Conservation (phyloP, 2,329 filamentous ascomycete genomes). For the Sordariomycetes sp. region DNA sequence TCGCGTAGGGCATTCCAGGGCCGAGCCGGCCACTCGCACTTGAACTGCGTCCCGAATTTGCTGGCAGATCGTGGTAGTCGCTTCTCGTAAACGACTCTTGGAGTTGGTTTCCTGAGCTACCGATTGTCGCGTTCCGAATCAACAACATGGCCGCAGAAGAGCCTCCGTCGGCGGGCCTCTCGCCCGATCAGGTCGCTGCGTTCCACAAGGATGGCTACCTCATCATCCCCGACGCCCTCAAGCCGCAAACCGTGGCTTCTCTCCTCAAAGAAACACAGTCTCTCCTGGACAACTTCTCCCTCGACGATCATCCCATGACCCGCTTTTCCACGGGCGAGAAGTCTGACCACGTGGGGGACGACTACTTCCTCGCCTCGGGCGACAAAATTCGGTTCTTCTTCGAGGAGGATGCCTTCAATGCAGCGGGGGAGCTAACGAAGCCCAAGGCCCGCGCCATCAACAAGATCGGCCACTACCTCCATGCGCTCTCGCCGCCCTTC, state of each 20-base stretch:
- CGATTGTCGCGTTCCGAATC: background rate
- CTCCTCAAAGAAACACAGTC: constrained; percentile 66
- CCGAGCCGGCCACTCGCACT: background rate
- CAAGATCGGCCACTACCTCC: constrained; percentile 73
- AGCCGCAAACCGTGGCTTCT: constrained; percentile 48
- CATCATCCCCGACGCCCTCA: constrained; percentile 69
- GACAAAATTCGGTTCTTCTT: constrained; percentile 97
- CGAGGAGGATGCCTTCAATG: constrained; percentile 81
- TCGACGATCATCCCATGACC: constrained; percentile 84
- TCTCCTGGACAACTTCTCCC: constrained; percentile 64
- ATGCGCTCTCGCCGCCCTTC: constrained; percentile 59
- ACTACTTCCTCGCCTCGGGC: constrained; percentile 83
- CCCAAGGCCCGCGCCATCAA: constrained; percentile 83
- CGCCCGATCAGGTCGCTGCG: constrained; percentile 55
- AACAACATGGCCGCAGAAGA: background rate
- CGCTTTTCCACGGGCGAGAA: constrained; percentile 78
- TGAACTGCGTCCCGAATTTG: background rate
- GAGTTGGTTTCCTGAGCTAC: background rate
- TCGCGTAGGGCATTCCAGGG: background rate
- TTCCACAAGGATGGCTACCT: constrained; percentile 86
- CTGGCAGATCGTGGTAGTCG: background rate
- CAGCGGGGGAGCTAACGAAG: constrained; percentile 53
- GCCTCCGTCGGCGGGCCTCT: constrained; percentile 41
- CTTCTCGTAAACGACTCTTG: background rate
- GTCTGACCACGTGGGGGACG: constrained; percentile 75